A percentile compares a stretch with the other conserved stretches of the same genome.
These are phyloP conservation scores for Pyrus bretschneideri DNA, from an alignment of 306 rosid species.

Conservation along the genomic window DNA sequence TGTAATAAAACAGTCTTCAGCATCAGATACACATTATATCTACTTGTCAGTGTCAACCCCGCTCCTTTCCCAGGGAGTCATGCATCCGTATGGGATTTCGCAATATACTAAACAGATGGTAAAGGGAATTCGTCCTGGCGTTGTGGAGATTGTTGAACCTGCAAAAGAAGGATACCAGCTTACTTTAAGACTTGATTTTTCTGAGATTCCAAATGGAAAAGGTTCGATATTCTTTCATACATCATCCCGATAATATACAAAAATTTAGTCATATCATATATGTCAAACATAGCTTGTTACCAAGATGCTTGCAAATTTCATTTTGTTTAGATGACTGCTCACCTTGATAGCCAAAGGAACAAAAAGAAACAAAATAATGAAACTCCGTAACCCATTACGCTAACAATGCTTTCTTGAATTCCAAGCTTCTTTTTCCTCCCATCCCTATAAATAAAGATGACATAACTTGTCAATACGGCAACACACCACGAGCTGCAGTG, in stretches of 20 bases:
- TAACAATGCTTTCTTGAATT: not conserved
- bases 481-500: not conserved
- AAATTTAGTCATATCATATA: not conserved
- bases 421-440: not conserved
- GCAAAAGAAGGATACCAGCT: conserved; percentile 67
- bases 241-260: not conserved
- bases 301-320: not conserved
- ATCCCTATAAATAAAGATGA: not conserved
- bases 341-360: not conserved
- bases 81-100: conserved; percentile 35
- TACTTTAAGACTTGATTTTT: conserved; percentile 53
- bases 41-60: conserved; percentile 74
- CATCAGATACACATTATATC: conserved; percentile 39
- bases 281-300: not conserved
- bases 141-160: conserved; percentile 53
- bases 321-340: not conserved
- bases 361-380: not conserved
- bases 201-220: conserved; percentile 44
- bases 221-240: conserved; percentile 35
- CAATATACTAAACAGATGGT: conserved; percentile 46
- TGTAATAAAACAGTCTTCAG: conserved; percentile 43
- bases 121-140: conserved; percentile 41
- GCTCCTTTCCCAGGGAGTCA: conserved; percentile 48
- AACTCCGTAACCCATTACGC: not conserved
- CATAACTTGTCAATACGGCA: not conserved